These are phyloP conservation scores for Rhodotorula graminis DNA, from an alignment of 768 basidiomycete genomes.

Conservation along the genomic window DNA sequence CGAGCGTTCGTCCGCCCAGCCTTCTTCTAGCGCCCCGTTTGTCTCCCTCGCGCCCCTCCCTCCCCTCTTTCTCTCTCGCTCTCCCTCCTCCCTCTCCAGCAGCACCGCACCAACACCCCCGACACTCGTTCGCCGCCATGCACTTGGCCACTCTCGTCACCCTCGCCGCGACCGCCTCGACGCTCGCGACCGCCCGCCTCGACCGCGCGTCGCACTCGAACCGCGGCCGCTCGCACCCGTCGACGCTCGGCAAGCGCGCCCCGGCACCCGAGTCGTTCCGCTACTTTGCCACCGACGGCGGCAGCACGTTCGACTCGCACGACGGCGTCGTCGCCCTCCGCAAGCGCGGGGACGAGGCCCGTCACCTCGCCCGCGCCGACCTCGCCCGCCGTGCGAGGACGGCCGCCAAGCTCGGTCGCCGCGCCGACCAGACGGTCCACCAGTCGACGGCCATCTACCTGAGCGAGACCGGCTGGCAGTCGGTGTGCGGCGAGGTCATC, in stretches of 20 bases:
- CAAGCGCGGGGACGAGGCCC: conserved; percentile 15
- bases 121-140: conserved; percentile 4
- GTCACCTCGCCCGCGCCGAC: too few species aligned
- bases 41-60: too few species aligned
- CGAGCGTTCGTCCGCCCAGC: too few species aligned
- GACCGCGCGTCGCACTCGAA: conserved; percentile 12
- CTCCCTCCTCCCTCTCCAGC: too few species aligned
- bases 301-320: not conserved
- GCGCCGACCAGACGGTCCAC: too few species aligned
- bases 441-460: not conserved
- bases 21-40: too few species aligned
- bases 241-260: not conserved
- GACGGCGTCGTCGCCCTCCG: conserved; percentile 3
- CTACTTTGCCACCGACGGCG: not conserved
- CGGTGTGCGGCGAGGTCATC: too few species aligned
- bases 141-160: conserved; percentile 14
- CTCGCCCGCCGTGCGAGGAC: too few species aligned
- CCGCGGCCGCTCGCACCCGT: not conserved
- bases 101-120: too few species aligned
- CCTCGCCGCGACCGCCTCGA: conserved; percentile 19
- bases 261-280: conserved; percentile 2
- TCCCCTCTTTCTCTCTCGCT: not conserved
- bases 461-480: not conserved
- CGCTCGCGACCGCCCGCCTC: conserved; percentile 24
- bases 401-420: too few species aligned